These are phyloP conservation scores for Mitragyna speciosa DNA, from an alignment of 257 asterid genomes.

Conservation along the genomic window DNA sequence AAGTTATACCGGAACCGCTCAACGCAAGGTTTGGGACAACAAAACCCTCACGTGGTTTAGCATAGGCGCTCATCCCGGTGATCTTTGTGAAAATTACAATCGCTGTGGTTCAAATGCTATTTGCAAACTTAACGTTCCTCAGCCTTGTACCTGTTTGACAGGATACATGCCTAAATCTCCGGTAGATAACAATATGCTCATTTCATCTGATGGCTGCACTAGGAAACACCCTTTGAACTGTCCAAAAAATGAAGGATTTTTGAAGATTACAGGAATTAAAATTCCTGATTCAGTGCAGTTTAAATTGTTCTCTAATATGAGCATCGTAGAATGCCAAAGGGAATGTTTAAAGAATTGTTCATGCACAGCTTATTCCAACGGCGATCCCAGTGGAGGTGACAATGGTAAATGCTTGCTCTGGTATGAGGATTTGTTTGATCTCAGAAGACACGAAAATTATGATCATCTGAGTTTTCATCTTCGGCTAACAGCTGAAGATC, in stretches of 20 bases:
- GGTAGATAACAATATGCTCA: constrained; percentile 22
- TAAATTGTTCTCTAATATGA: constrained; percentile 38
- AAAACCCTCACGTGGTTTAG: neutral
- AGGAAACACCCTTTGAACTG: constrained; percentile 43
- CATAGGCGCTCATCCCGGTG: constrained; percentile 15
- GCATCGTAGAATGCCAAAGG: constrained; percentile 27
- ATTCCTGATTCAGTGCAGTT: constrained; percentile 60
- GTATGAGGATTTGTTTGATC: too few species aligned
- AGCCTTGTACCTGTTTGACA: constrained; percentile 33
- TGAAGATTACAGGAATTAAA: constrained; percentile 39
- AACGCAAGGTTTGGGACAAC: neutral
- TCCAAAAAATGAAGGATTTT: constrained; percentile 40
- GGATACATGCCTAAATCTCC: constrained; percentile 40
- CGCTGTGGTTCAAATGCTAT: constrained; percentile 39
- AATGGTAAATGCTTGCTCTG: too few species aligned
- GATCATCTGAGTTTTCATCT: too few species aligned
- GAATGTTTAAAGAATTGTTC: constrained; percentile 32
- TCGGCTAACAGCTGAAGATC: too few species aligned
- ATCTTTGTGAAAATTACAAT: constrained; percentile 34
- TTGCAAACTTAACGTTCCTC: constrained; percentile 25
- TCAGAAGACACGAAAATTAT: too few species aligned
- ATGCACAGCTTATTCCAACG: constrained; percentile 29
- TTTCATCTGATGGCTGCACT: constrained; percentile 37
- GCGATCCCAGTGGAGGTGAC: too few species aligned
- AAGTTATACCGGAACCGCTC: neutral